Evolutionary conservation across 768 basidiomycete genomes (phyloP).

Genomic region (Termitomyces sp.): DNA sequence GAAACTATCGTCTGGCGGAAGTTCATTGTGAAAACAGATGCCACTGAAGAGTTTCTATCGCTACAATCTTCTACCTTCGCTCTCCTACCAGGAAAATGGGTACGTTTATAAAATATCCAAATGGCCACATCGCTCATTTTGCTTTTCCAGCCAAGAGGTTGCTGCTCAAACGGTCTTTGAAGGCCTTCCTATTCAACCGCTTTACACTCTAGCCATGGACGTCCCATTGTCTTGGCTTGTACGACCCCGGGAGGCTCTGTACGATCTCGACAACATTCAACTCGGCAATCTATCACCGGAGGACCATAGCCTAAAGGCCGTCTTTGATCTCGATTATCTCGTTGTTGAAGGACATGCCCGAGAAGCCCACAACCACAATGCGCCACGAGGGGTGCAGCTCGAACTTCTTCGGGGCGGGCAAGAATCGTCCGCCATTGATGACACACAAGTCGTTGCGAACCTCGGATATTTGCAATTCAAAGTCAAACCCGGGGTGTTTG

Average conservation of each 20-base stretch:
- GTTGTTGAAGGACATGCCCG: slow-evolving; percentile 94
- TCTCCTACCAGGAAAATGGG: slow-evolving; percentile 68
- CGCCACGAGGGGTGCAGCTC: slow-evolving; percentile 89
- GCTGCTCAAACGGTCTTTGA: slow-evolving; percentile 58
- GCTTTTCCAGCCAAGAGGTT: slow-evolving; percentile 45
- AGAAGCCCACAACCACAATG: slow-evolving; percentile 53
- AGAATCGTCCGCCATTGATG: slow-evolving; percentile 53
- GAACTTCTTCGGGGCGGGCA: slow-evolving; percentile 50
- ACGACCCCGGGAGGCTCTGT: slow-evolving; percentile 78
- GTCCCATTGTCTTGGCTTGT: slow-evolving; percentile 91
- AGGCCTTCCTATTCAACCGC: slow-evolving; percentile 75
- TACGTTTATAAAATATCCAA: slow-evolving; percentile 26
- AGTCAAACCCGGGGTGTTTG: slow-evolving; percentile 84
- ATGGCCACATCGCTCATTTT: not conserved
- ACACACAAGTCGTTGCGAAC: slow-evolving; percentile 92
- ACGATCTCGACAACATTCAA: slow-evolving; percentile 96
- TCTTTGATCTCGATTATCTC: slow-evolving; percentile 87
- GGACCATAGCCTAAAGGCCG: slow-evolving; percentile 64
- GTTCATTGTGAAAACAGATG: slow-evolving; percentile 39
- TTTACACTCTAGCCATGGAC: slow-evolving; percentile 93
- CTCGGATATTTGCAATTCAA: slow-evolving; percentile 96
- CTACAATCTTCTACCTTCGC: slow-evolving; percentile 53
- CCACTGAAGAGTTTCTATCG: slow-evolving; percentile 93
- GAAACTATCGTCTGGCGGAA: not conserved
- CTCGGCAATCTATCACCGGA: slow-evolving; percentile 56